Conservation (phyloP, 2,329 filamentous ascomycete genomes). For the Clonostachys rhizophaga region DNA sequence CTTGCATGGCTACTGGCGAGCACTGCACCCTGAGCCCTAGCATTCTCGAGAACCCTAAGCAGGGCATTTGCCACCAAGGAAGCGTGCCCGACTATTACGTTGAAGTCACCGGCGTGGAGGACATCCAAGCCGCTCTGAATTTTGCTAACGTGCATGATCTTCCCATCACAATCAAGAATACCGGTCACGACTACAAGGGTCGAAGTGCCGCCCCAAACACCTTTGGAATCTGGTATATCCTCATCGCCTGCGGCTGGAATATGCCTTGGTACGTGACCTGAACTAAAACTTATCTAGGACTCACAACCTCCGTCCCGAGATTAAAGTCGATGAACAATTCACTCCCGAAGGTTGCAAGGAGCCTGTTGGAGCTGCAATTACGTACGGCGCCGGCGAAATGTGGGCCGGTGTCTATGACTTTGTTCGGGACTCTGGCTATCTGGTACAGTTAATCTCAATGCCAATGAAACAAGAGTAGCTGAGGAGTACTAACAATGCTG, state of each 20-base stretch:
- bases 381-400: conserved; percentile 2
- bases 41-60: no score
- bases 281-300: neutral
- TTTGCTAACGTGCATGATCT: no score
- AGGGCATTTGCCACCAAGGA: no score
- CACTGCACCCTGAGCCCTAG: no score
- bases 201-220: neutral
- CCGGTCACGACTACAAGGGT: conserved; percentile 8
- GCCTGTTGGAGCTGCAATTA: neutral
- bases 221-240: no score
- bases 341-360: neutral
- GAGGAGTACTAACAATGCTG: neutral
- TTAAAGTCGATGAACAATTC: neutral
- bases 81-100: no score
- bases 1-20: no score
- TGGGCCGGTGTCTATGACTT: conserved; percentile 5
- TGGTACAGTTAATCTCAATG: neutral
- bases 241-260: no score
- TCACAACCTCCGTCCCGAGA: neutral
- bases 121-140: no score
- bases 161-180: conserved; percentile 6
- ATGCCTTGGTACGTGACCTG: neutral
- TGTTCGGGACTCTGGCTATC: conserved; percentile 1
- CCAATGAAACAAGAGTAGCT: neutral
- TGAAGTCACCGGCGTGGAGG: no score